Evolutionary conservation across 139 green algal genomes (phyloP).

Genomic region (Eudorina sp.): DNA sequence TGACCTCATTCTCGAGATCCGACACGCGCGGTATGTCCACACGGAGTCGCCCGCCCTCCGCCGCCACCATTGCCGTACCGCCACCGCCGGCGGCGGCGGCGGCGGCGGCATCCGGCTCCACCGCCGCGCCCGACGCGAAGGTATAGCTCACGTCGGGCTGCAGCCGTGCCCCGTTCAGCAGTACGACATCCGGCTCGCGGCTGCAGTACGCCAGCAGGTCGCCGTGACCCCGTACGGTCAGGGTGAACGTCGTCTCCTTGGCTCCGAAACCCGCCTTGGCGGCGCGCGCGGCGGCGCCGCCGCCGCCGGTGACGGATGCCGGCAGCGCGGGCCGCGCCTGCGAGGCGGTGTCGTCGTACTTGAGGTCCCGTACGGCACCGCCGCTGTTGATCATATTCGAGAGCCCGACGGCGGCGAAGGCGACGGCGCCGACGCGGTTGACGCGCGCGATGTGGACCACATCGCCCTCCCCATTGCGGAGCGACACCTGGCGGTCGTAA

Average conservation of each 20-base stretch:
- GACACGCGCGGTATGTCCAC: conserved; percentile 24
- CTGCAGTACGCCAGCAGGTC: conserved; percentile 70
- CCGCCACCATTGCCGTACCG: not conserved
- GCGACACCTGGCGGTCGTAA: conserved; percentile 40
- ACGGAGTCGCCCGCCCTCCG: conserved; percentile 1
- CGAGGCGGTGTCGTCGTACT: too few relatives aligned
- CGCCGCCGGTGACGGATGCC: not conserved
- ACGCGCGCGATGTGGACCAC: conserved; percentile 54
- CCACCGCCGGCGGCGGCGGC: not conserved
- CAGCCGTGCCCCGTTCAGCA: conserved; percentile 22
- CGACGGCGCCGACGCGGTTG: not conserved
- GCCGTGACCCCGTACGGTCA: conserved; percentile 66
- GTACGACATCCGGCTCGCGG: conserved; percentile 41
- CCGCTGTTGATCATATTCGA: conserved; percentile 85
- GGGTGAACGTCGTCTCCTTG: conserved; percentile 37
- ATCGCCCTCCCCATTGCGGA: conserved; percentile 50
- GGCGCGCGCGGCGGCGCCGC: not conserved
- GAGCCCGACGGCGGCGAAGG: conserved; percentile 79
- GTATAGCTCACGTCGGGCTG: conserved; percentile 26
- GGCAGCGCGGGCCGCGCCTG: not conserved
- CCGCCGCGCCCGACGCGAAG: not conserved
- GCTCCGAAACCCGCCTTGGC: not conserved
- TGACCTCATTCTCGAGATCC: conserved; percentile 16
- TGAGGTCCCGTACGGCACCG: conserved; percentile 70
- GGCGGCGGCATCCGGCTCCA: not conserved